A percentile compares a stretch with the other conserved stretches of the same genome.
Evolutionary conservation across 1,284 basidiomycete genomes (phyloP).

Genomic region (Ustilago nuda): DNA sequence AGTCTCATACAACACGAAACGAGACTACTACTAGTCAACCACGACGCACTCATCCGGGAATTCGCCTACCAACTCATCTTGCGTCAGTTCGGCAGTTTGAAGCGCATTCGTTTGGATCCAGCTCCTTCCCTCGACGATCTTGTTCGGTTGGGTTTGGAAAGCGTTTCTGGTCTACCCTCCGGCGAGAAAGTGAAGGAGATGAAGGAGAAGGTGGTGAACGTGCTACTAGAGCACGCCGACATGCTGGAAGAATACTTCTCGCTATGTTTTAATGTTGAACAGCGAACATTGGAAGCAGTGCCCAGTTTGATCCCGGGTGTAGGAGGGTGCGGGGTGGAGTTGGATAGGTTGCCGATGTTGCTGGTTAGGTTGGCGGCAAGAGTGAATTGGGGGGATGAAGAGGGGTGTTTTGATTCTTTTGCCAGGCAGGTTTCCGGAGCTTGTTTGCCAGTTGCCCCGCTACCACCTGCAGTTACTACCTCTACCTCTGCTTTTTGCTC

Average conservation of each 20-base stretch:
- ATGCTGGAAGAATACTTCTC: conserved; percentile 96
- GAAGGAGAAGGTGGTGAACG: conserved; percentile 57
- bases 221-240: conserved; percentile 74
- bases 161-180: conserved; percentile 72
- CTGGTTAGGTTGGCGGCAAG: conserved; percentile 70
- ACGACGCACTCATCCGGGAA: conserved; percentile 77
- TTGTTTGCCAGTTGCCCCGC: conserved; percentile 70
- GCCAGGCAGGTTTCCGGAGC: conserved; percentile 80
- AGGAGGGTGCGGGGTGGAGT: conserved; percentile 78
- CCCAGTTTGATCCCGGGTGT: conserved; percentile 85
- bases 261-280: conserved; percentile 72
- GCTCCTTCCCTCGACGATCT: conserved; percentile 80
- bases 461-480: neutral
- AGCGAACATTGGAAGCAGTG: conserved; percentile 78
- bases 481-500: too few relatives aligned
- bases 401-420: conserved; percentile 85
- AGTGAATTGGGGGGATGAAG: conserved; percentile 89
- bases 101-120: conserved; percentile 82
- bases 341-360: conserved; percentile 71
- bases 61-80: conserved; percentile 94
- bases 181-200: conserved; percentile 65
- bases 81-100: conserved; percentile 88
- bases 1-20: conserved; percentile 89
- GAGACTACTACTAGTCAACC: conserved; percentile 88
- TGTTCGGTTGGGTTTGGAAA: conserved; percentile 81